Evolutionary conservation across 1,284 basidiomycete genomes (phyloP), one percentile per base, ranked within the genome.

Genomic region (Somion occarium): DNA sequence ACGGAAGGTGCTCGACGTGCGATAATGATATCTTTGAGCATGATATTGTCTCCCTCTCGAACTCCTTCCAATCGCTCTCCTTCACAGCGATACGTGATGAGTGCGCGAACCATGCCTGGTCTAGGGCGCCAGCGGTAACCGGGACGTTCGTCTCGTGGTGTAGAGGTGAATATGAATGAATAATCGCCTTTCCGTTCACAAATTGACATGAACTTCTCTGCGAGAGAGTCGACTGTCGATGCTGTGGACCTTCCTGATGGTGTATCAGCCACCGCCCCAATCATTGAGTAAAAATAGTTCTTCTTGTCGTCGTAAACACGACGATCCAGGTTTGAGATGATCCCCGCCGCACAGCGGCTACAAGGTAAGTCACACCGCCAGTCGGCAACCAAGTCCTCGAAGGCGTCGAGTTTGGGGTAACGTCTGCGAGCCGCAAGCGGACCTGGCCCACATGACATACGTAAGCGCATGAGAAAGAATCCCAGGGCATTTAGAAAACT

Each of bases 221-320:
- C 47, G n/a, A 60, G 50, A 11, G 46, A 49, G 49, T 59, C 58
- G 7, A 58, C 37, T 4, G 55, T 53, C 20, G 58, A 51, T 12
- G 54, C 12, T n/a, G n/a, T n/a, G 15, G 54, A 38, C 25, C 58
- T 56, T 4, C 38, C 5, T 7, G 53, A 57, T 3, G 57, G 56
- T 18, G 27, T 22, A 9, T 39, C 26, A 2, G 55, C 58, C 22
- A 63, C 47, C 4, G 55, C 53, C 7, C 57, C 59, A 46, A 62
- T 60, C 55, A 60, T 59, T 34, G 54, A 53, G 51, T 64, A 59
- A 52, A 61, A 60, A 41, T 59, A 55, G 48, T 60, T 59, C 20
- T 48, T 47, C 15, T 53, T 51, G 11, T 54, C 46, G 24, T 48
- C 43, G 45, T 44, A 53, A n/a, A 47, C 26, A 5, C 54, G 54